These are phyloP conservation scores for Neurospora sp. DNA, from an alignment of 2,329 filamentous ascomycete species.

Conservation along the genomic window DNA sequence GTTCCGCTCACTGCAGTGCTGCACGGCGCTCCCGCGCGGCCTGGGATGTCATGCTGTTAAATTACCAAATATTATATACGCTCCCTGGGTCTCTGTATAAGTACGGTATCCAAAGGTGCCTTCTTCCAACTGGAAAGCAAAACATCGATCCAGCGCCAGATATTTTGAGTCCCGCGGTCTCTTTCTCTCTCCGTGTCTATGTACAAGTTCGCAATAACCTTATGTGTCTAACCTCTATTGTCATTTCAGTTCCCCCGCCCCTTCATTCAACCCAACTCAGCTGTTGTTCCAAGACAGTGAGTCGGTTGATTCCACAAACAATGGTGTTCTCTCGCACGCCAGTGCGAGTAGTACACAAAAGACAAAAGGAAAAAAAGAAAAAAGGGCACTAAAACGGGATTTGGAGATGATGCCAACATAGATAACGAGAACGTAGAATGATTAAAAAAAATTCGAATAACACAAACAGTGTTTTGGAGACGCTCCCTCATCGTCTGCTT, in stretches of 20 bases:
- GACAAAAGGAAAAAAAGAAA: not conserved
- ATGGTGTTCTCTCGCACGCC: not conserved
- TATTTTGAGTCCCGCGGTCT: not conserved
- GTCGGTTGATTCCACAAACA: not conserved
- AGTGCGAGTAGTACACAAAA: not conserved
- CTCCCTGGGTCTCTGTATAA: not conserved
- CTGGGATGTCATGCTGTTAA: not conserved
- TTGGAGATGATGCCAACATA: not conserved
- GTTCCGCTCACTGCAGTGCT: not conserved
- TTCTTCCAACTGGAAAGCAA: not conserved
- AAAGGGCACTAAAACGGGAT: not conserved
- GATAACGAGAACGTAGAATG: not conserved
- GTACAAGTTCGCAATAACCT: not conserved
- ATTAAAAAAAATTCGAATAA: not conserved
- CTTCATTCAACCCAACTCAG: not conserved
- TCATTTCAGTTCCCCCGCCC: not conserved
- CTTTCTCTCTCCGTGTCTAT: not conserved
- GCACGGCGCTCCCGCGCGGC: not conserved
- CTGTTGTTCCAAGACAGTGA: not conserved
- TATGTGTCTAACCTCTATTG: not conserved
- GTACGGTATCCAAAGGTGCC: not conserved
- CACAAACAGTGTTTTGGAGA: not conserved
- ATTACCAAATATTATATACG: not conserved
- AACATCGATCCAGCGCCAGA: not conserved
- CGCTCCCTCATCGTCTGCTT: not conserved